These are phyloP conservation scores for Aspergillus indologenus DNA, from an alignment of 495 filamentous ascomycete species.

Conservation along the genomic window DNA sequence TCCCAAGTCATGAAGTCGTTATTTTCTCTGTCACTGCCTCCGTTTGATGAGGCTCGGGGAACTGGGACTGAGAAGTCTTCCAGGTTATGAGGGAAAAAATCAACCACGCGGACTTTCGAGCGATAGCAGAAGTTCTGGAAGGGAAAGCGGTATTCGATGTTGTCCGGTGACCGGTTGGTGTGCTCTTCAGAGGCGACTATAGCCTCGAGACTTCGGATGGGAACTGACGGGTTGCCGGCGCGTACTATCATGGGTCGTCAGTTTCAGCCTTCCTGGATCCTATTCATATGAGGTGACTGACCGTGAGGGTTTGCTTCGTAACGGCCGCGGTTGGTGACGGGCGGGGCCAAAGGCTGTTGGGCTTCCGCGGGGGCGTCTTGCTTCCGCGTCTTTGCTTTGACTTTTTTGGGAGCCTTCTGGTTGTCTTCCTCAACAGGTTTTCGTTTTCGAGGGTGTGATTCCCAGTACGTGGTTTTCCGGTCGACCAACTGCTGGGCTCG, in stretches of 20 bases:
- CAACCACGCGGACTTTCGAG: constrained; percentile 67
- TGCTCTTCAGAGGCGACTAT: constrained; percentile 43
- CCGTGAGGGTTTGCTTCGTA: constrained; percentile 37
- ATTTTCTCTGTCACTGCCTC: constrained; percentile 30
- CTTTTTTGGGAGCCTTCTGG: constrained; percentile 30
- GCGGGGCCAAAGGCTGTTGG: constrained; percentile 2
- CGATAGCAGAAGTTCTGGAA: constrained; percentile 75
- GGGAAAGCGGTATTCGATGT: constrained; percentile 49
- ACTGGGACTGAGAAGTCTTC: constrained; percentile 65
- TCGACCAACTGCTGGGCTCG: constrained; percentile 59
- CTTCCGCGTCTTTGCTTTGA: constrained; percentile 28
- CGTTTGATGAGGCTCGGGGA: constrained; percentile 26
- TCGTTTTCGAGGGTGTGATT: constrained; percentile 37
- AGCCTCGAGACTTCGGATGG: constrained; percentile 33
- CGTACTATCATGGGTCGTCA: constrained; percentile 29
- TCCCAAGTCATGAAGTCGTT: constrained; percentile 51
- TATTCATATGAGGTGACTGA: constrained; percentile 20
- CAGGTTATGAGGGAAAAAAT: constrained; percentile 71
- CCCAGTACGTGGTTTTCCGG: constrained; percentile 61
- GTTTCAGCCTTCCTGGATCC: constrained; percentile 1
- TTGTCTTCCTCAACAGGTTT: constrained; percentile 39
- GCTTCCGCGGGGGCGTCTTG: constrained; percentile 28
- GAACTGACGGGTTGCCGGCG: constrained; percentile 27
- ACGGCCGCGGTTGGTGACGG: constrained; percentile 29
- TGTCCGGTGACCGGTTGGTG: constrained; percentile 39